A percentile compares a stretch with the other conserved stretches of the same genome.
Evolutionary conservation across 768 basidiomycete genomes (phyloP).

Genomic region (Lentinus brumalis): DNA sequence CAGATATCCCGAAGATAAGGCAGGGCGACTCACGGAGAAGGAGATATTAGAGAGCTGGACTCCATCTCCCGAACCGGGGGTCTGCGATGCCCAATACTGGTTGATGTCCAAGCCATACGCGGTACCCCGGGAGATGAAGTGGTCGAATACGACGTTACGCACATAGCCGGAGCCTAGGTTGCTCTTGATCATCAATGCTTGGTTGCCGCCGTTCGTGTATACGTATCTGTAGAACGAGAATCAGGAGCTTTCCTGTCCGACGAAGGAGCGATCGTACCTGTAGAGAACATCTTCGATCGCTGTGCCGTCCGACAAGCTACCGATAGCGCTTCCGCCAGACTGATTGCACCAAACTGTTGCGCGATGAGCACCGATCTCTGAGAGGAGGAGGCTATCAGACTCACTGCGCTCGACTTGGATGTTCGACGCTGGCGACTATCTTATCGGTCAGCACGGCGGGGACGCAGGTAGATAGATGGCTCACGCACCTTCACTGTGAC

Average conservation of each 20-base stretch:
- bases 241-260: too few relatives aligned
- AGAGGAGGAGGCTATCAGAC: background rate
- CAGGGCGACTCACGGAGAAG: constrained; percentile 21
- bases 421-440: constrained; percentile 27
- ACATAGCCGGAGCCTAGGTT: constrained; percentile 29
- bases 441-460: background rate
- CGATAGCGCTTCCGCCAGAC: constrained; percentile 33
- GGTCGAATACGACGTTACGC: constrained; percentile 30
- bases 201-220: constrained; percentile 34
- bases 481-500: constrained; percentile 31
- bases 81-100: constrained; percentile 30
- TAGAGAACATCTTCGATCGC: constrained; percentile 30
- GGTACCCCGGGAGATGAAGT: constrained; percentile 30
- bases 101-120: constrained; percentile 33
- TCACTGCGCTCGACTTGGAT: constrained; percentile 32
- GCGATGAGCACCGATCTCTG: background rate
- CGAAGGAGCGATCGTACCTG: constrained; percentile 9
- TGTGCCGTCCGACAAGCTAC: constrained; percentile 29
- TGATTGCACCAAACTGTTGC: constrained; percentile 35
- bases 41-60: constrained; percentile 31
- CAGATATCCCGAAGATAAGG: background rate
- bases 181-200: constrained; percentile 35
- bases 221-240: constrained; percentile 3
- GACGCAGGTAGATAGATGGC: background rate
- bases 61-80: constrained; percentile 26